Base-by-base conservation (phyloP, 1,139 yeast genomes). In the Candida sp. region DNA sequence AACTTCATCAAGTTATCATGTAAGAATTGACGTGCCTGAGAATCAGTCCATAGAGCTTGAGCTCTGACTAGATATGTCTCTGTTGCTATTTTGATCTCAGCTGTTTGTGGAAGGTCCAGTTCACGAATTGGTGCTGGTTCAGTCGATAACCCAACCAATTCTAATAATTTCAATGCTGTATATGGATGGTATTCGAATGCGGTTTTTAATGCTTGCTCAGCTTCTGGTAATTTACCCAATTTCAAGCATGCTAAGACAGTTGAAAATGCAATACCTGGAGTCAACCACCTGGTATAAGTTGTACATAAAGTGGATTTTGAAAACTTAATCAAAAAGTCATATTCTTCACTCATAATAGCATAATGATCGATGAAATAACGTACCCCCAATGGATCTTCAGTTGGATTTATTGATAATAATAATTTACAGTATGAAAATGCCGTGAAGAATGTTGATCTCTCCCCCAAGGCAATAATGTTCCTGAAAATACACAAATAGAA, bases 361-460 rank as follows among this genome's bases (percentile, higher is more conserved):
- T 87, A 89, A 55, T 78, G 84, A 59, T 89, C 97, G 52, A 89
- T 82, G 61, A 88, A 86, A 55, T 84, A 83, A 49, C 96, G 74
- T 5, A 85, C 90, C 9, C 96, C 96, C 45, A 84, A 66, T 0
- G 96, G 96, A 67, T 89, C 97, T 40, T 84, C 88, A 1, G 82
- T 77, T 1, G 96, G 96, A 33, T 81, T 77, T 38, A 89, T 65
- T 1, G 89, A 78, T 50, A 85, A 67, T 42, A 90, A 66, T 5
- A 85, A 68, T 57, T 87, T 89, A 53, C 87, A 79, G 67, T 83
- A 89, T 36, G 81, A 77, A 43, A 87, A 75, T 1, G 96, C 96
- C 0, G 97, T 88, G 45, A 67, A 75, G 57, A 79, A 82, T 1
- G 93, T 85, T 6, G 95, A 87, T 53, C 90, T 77, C 55, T 86